Evolutionary conservation across 202 grass and related monocot genomes (phyloP), one percentile per base, ranked within the genome.

Genomic region (Eragrostis tef): DNA sequence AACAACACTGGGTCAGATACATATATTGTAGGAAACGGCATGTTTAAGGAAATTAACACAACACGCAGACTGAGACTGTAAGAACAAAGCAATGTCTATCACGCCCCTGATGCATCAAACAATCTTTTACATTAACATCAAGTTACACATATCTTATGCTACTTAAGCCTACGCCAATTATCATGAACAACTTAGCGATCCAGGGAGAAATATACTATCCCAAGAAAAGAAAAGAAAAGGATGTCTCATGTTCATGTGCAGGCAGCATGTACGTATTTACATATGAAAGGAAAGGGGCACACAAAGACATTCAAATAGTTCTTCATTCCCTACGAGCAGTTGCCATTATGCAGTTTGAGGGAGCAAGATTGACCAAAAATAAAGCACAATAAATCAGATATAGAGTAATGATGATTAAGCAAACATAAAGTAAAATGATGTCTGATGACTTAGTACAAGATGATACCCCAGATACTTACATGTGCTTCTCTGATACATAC

Each of bases 401-500:
- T 21, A 49, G 11, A 83, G 20, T 19, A 80, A 57, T 57, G 26
- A 68, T 26, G 84, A 80, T 12, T 29, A 80, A 49, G 22, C 11
- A 60, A 56, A 67, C 63, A 66, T 58, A 84, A 66, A 81, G 34
- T 77, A 90, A 50, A 61, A 81, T 39, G 44, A 9, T 19, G 44
- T 29, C 19, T 51, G 26, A 74, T 85, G 22, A 62, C 85, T 59
- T 11, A 12, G 9, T 65, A 21, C 3, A 77, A 48, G 29, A 79
- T 82, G 51, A 63, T 29, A 84, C 72, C 9, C 14, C 41, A 64
- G 70, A 80, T 82, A 75, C 90, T 90, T 92, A 98, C 95, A 95
- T 80, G 84, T 98, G 92, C 70, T 95, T 88, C 34, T 93, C 82
- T 60, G 81, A 60, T 79, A 98, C 77, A 91, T 98, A 98, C 77